These are phyloP conservation scores for Draba incana DNA, from an alignment of 345 rosid species.

Conservation along the genomic window DNA sequence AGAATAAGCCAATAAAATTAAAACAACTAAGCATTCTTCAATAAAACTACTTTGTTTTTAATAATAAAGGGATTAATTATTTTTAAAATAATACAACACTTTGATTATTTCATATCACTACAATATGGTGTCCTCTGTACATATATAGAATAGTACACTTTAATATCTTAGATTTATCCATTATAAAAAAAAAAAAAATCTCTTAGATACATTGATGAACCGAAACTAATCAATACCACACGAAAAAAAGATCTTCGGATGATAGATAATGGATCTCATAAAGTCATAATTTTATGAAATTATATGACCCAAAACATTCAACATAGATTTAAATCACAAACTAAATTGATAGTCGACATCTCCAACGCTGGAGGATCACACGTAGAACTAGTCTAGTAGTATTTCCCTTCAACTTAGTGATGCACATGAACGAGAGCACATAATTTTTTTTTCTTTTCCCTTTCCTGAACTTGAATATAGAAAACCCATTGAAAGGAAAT, in stretches of 20 bases:
- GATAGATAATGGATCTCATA: background rate
- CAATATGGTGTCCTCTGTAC: no score
- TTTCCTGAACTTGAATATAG: background rate
- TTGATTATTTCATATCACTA: no score
- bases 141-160: no score
- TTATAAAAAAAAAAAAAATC: no score
- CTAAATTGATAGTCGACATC: background rate
- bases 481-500: background rate
- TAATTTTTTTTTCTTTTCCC: background rate
- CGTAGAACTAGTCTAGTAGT: background rate
- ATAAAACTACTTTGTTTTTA: no score
- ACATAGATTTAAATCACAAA: background rate
- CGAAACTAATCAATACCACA: background rate
- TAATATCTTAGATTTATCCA: no score
- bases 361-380: conserved; percentile 1
- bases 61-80: no score
- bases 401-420: conserved; percentile 20
- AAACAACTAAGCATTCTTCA: no score
- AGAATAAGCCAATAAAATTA: no score
- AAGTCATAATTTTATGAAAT: background rate
- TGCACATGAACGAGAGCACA: conserved; percentile 14
- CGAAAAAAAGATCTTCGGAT: background rate
- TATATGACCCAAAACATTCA: conserved; percentile 13
- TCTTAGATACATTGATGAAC: background rate
- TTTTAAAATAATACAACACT: no score